Evolutionary conservation across 148 eudicot genomes (phyloP), one percentile per base, ranked within the genome.

Genomic region (Fagopyrum tataricum): DNA sequence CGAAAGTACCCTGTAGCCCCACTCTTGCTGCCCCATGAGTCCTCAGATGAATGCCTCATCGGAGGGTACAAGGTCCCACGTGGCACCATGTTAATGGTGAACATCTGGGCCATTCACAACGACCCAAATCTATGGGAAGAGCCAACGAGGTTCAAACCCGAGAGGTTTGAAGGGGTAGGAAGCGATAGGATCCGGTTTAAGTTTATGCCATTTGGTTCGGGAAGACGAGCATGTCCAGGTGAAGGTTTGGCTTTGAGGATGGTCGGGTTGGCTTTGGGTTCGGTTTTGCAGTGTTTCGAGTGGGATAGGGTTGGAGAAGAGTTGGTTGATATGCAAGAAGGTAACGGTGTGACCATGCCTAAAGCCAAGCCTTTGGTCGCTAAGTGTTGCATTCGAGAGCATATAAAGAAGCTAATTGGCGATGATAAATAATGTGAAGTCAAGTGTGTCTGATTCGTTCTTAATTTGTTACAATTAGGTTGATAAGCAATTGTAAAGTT

Each of bases 251-350:
- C 72, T 8, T 15, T 70, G 24, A 24, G 51, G 31, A 70, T 13
- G 48, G 72, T 70, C 1, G 72, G 51, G 2, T 70, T 70, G 51
- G 72, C 5, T 0, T 46, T 70, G 11, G 72, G 72, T 4, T 70
- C 72, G 39, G 14, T 70, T 26, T 15, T 70, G 51, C 72, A 70
- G 52, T 70, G 72, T 17, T 70, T 70, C 44, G 52, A 70, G 31
- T 70, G 72, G 72, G 72, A 70, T 5, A 70, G 72, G n/a, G 26
- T 70, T 4, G 72, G 51, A 9, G 72, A 70, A 18, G 72, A 70
- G 39, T 70, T 70, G 72, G 72, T 70, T 23, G 52, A 44, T 20
- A 70, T 70, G 72, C 23, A 70, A 5, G 72, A 70, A 46, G 52
- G 26, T 5, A 46, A 42, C 1, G 72, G 72, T 12, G 2, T 20